Evolutionary conservation across 2,329 filamentous ascomycete species (phyloP).

Genomic region (Colletotrichum orbiculare): DNA sequence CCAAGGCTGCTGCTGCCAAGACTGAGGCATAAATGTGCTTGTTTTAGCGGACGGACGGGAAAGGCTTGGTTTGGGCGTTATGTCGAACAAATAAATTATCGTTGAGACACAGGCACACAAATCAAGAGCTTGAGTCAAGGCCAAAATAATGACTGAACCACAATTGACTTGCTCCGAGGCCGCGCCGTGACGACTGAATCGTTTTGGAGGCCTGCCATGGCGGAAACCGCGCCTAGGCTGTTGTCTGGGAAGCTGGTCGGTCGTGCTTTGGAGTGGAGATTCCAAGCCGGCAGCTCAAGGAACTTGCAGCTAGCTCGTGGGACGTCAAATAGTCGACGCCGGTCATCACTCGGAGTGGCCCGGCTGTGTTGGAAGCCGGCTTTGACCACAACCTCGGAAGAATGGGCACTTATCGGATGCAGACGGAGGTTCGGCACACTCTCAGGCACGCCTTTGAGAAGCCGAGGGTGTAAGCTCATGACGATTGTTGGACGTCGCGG

Average conservation of each 20-base stretch:
- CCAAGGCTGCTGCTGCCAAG: conserved; percentile 72
- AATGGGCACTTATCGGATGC: conserved; percentile 18
- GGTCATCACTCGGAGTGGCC: conserved; percentile 23
- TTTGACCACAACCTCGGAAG: conserved; percentile 25
- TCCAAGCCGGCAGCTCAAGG: background rate
- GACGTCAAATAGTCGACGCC: conserved; percentile 1
- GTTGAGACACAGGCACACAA: conserved; percentile 34
- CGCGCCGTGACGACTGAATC: background rate
- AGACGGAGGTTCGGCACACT: conserved; percentile 18
- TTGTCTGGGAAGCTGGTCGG: no score
- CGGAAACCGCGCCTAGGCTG: no score
- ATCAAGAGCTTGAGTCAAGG: conserved; percentile 37
- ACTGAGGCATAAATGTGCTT: conserved; percentile 54
- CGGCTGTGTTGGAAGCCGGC: conserved; percentile 1
- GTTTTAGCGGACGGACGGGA: conserved; percentile 21
- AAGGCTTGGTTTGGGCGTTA: conserved; percentile 37
- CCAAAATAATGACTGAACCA: conserved; percentile 32
- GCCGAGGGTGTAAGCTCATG: background rate
- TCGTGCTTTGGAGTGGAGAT: no score
- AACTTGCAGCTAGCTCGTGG: background rate
- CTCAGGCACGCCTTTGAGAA: background rate
- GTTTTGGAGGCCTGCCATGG: no score
- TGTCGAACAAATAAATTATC: conserved; percentile 37
- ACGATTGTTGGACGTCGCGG: background rate
- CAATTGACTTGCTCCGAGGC: conserved; percentile 13